Conservation (phyloP, 208 protist genomes). For the Porcisia hertigi region DNA sequence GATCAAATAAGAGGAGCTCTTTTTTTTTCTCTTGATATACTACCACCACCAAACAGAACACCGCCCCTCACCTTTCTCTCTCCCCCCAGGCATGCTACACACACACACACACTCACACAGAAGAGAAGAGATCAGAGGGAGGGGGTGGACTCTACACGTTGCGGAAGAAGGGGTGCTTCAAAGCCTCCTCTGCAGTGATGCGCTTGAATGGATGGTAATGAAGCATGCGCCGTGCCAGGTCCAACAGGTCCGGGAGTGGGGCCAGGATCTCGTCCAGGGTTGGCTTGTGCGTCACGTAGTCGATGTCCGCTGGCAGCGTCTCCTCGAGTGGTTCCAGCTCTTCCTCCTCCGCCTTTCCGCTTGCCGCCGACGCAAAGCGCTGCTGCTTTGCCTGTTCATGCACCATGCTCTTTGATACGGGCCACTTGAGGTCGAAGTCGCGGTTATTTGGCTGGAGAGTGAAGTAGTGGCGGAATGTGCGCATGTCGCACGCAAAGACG, state of each 20-base stretch:
- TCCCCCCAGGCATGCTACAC: background rate
- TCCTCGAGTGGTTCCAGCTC: conserved; percentile 34
- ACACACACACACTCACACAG: conserved; percentile 4
- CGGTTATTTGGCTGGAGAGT: conserved; percentile 36
- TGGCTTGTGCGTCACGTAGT: conserved; percentile 57
- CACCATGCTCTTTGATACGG: conserved; percentile 38
- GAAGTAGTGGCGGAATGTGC: conserved; percentile 65
- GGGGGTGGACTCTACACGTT: conserved; percentile 15
- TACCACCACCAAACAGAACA: too few relatives aligned
- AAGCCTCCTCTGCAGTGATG: conserved; percentile 88
- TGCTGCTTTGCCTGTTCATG: conserved; percentile 31
- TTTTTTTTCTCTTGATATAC: too few relatives aligned
- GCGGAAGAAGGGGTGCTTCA: conserved; percentile 83
- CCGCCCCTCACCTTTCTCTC: too few relatives aligned
- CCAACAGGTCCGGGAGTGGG: conserved; percentile 52
- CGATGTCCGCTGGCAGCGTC: conserved; percentile 42
- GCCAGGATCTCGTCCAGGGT: conserved; percentile 63
- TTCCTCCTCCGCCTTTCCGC: conserved; percentile 29
- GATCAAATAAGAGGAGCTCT: background rate
- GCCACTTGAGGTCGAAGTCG: conserved; percentile 53
- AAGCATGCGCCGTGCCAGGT: conserved; percentile 73
- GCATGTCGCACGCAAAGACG: conserved; percentile 54
- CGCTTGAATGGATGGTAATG: conserved; percentile 87
- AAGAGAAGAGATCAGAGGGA: background rate
- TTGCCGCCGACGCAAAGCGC: conserved; percentile 20